A percentile compares a stretch with the other conserved stretches of the same genome.
phyloP scores from a whole-genome alignment of 176 grass and related monocot genomes.

The Pharus latifolius region DNA sequence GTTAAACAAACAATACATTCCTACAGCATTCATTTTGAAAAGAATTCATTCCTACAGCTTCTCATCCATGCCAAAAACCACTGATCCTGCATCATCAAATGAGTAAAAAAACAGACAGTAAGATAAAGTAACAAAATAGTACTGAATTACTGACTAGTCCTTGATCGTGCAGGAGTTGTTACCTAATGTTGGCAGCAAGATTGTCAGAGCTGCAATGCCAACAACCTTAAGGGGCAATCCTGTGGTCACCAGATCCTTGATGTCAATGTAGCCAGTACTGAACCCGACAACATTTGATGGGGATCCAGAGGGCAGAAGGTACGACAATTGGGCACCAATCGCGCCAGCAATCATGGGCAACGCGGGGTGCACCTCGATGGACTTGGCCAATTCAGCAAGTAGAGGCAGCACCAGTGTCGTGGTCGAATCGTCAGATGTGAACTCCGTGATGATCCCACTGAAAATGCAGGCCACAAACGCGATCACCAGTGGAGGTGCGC shows the following conservation, averaged over 20 bases:
- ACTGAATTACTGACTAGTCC: neutral
- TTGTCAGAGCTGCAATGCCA: slow-evolving; percentile 25
- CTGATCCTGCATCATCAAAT: slow-evolving; percentile 14
- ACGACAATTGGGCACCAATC: slow-evolving; percentile 56
- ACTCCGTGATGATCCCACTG: slow-evolving; percentile 47
- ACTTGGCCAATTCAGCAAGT: slow-evolving; percentile 51
- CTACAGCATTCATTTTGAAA: too few species aligned
- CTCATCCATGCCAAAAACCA: slow-evolving; percentile 8
- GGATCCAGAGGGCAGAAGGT: slow-evolving; percentile 58
- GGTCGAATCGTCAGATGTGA: slow-evolving; percentile 55
- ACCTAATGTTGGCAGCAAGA: slow-evolving; percentile 78
- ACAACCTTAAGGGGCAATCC: slow-evolving; percentile 61
- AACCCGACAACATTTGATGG: slow-evolving; percentile 68
- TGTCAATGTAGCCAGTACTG: slow-evolving; percentile 49
- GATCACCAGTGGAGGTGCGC: slow-evolving; percentile 21
- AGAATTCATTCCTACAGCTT: neutral
- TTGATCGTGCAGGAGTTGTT: neutral
- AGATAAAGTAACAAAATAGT: neutral
- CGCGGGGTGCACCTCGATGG: slow-evolving; percentile 41
- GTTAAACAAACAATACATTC: neutral
- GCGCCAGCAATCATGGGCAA: slow-evolving; percentile 60
- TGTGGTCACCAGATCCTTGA: slow-evolving; percentile 60
- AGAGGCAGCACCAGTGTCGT: slow-evolving; percentile 62
- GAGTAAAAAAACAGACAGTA: neutral
- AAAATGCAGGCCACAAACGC: slow-evolving; percentile 46